phyloP scores from a whole-genome alignment of 257 asterid species.

The Cruciata laevipes region DNA sequence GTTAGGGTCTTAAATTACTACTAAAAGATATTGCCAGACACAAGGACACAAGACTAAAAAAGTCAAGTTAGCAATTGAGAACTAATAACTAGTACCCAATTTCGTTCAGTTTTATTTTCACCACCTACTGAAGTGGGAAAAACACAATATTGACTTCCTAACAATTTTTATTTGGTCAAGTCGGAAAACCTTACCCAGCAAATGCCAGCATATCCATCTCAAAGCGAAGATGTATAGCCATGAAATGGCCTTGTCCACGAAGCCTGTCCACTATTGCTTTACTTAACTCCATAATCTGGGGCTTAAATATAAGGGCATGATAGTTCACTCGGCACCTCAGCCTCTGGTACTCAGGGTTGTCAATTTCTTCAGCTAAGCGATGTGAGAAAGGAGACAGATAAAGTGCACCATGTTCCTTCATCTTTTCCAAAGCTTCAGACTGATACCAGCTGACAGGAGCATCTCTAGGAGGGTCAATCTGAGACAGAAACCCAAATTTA shows the following conservation, averaged over 20 bases:
- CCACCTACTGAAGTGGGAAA: background rate
- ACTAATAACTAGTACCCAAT: background rate
- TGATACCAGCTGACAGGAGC: conserved; percentile 94
- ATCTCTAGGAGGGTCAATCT: conserved; percentile 95
- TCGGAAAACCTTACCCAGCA: conserved; percentile 64
- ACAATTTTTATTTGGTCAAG: background rate
- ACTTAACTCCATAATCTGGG: conserved; percentile 89
- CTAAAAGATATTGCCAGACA: background rate
- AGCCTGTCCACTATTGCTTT: conserved; percentile 67
- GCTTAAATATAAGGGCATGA: conserved; percentile 90
- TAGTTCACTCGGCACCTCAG: conserved; percentile 93
- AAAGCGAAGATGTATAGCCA: conserved; percentile 97
- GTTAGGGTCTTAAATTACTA: background rate
- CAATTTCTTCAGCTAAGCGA: conserved; percentile 94
- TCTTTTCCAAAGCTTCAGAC: conserved; percentile 63
- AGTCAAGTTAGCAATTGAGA: no score
- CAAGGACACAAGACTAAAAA: background rate
- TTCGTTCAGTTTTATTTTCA: no score
- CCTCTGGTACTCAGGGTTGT: conserved; percentile 85
- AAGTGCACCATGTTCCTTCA: conserved; percentile 94
- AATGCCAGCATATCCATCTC: conserved; percentile 99
- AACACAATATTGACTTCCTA: background rate
- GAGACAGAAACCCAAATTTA: conserved; percentile 18
- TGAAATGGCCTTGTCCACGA: conserved; percentile 90
- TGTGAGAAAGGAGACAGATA: conserved; percentile 97